A percentile compares a stretch with the other conserved stretches of the same genome.
Evolutionary conservation across 2,329 filamentous ascomycete genomes (phyloP).

Genomic region (Ophiostoma sp.): DNA sequence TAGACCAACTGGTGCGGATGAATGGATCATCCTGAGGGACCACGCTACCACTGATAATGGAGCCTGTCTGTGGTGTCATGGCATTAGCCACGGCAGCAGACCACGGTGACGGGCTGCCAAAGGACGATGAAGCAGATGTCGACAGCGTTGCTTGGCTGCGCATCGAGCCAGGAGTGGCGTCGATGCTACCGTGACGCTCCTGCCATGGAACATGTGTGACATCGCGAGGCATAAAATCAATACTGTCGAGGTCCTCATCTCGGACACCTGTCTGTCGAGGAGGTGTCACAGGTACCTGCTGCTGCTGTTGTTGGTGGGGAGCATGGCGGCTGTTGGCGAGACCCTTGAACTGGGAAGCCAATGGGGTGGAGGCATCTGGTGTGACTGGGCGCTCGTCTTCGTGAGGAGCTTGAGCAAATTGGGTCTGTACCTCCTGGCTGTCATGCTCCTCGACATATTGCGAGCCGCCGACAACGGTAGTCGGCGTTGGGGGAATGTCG

Average conservation of each 20-base stretch:
- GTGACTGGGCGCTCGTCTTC: neutral
- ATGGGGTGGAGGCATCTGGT: neutral
- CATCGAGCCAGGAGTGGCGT: slow-evolving; percentile 39
- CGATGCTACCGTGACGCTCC: slow-evolving; percentile 30
- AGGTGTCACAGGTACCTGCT: slow-evolving; percentile 27
- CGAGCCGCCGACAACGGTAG: neutral
- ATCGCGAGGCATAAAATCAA: slow-evolving; percentile 35
- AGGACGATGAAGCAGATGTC: slow-evolving; percentile 35
- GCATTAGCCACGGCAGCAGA: neutral
- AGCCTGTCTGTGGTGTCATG: neutral
- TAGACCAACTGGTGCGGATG: slow-evolving; percentile 38
- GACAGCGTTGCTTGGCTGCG: slow-evolving; percentile 41
- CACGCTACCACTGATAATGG: slow-evolving; percentile 24
- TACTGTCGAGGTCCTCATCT: slow-evolving; percentile 25
- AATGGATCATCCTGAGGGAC: slow-evolving; percentile 36
- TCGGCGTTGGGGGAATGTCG: slow-evolving; percentile 21
- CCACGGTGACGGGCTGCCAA: slow-evolving; percentile 27
- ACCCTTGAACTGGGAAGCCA: slow-evolving; percentile 28
- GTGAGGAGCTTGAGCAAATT: neutral
- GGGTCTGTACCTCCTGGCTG: neutral
- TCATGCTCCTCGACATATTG: neutral
- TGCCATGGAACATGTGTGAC: slow-evolving; percentile 40
- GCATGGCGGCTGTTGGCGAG: slow-evolving; percentile 36
- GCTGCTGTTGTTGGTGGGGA: neutral
- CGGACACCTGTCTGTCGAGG: slow-evolving; percentile 21